Percentiles rank a stretch among this genome's conserved stretches.
phyloP scores from a whole-genome alignment of 1,139 yeast genomes.

The Oligophagozyma castellii region DNA sequence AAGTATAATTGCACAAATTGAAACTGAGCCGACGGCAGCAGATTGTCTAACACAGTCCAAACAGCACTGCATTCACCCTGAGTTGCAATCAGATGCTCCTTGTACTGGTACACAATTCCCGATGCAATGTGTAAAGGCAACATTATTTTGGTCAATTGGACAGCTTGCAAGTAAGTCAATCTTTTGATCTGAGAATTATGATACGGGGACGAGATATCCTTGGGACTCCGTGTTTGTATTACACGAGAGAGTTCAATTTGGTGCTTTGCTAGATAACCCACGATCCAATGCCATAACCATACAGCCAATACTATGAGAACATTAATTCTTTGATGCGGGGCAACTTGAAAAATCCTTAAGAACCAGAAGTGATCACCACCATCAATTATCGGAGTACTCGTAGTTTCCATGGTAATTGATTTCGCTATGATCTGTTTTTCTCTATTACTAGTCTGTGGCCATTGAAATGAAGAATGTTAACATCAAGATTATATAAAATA shows the following conservation, averaged over 20 bases:
- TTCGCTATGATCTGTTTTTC: no score
- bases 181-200: slow-evolving; percentile 2
- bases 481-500: no score
- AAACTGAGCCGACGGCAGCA: slow-evolving; percentile 27
- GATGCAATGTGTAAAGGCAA: slow-evolving; percentile 6
- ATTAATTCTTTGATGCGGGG: slow-evolving; percentile 37
- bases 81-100: no score
- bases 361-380: no score
- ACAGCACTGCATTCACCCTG: no score
- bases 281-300: slow-evolving; percentile 37
- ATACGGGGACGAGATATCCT: slow-evolving; percentile 16
- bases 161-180: slow-evolving; percentile 7
- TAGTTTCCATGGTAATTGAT: no score
- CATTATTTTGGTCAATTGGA: slow-evolving; percentile 19
- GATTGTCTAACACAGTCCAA: slow-evolving; percentile 5
- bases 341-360: slow-evolving; percentile 17
- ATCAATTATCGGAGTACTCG: no score
- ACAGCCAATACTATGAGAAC: slow-evolving; percentile 32
- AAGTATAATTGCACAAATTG: slow-evolving; percentile 18
- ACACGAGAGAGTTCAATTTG: slow-evolving; percentile 17
- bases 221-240: slow-evolving; percentile 24
- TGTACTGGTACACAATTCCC: neutral
- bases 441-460: no score
- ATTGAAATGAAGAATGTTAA: no score
- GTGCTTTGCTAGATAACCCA: slow-evolving; percentile 23